Evolutionary conservation across 140 eudicot species (phyloP).

Genomic region (Senecio squalidus): DNA sequence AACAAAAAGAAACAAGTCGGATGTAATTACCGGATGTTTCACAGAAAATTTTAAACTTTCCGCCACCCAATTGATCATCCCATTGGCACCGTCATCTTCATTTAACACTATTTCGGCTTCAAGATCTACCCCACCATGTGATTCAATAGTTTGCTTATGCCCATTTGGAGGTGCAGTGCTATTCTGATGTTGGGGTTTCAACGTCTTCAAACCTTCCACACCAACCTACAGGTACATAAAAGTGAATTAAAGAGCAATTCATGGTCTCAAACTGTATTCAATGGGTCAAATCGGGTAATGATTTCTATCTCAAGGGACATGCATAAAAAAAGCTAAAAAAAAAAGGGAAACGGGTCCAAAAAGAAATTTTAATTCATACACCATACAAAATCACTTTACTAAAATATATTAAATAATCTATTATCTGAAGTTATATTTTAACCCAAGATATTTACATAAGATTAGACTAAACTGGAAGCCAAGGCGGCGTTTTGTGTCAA

Average conservation of each 20-base stretch:
- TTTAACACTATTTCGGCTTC: slow-evolving; percentile 51
- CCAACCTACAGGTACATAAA: slow-evolving; percentile 55
- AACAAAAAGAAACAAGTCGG: too few relatives aligned
- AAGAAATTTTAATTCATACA: not conserved
- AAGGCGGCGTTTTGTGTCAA: too few relatives aligned
- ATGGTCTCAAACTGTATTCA: not conserved
- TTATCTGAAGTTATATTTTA: too few relatives aligned
- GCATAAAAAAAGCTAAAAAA: too few relatives aligned
- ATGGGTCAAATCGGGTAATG: not conserved
- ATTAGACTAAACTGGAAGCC: too few relatives aligned
- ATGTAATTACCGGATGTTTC: slow-evolving; percentile 80
- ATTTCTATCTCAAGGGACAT: not conserved
- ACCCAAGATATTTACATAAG: too few relatives aligned
- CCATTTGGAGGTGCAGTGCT: slow-evolving; percentile 33
- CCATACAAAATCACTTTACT: too few relatives aligned
- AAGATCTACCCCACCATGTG: slow-evolving; percentile 57
- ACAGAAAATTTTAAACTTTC: slow-evolving; percentile 76
- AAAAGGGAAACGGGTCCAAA: too few relatives aligned
- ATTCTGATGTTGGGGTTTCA: slow-evolving; percentile 62
- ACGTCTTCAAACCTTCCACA: slow-evolving; percentile 73
- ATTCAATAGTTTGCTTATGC: slow-evolving; percentile 35
- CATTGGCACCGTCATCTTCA: slow-evolving; percentile 51
- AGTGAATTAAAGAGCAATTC: slow-evolving; percentile 2
- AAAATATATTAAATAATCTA: too few relatives aligned
- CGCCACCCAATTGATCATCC: slow-evolving; percentile 46